Evolutionary conservation across 768 basidiomycete species (phyloP), one percentile per base, ranked within the genome.

Genomic region (Boletales sp.): DNA sequence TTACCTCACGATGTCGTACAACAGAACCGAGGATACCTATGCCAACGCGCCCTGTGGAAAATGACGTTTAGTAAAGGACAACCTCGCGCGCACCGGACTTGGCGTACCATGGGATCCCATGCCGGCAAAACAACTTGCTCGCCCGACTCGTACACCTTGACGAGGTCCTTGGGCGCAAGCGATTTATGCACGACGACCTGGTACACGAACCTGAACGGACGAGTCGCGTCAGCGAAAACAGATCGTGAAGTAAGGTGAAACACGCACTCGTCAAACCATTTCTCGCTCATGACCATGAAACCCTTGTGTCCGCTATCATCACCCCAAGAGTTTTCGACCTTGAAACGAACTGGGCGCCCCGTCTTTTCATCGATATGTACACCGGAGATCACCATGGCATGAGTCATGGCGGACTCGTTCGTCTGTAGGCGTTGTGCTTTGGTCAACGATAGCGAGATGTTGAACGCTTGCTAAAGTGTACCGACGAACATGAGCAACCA

Each of bases 321-420:
- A 14, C 90, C 89, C 95, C 95, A 98, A 4, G 86, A 88, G 73
- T 98, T 98, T 76, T 98, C 95, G 17, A 98, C 90, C 70, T 92
- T 91, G 79, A 92, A 98, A n/a, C 92, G 80, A 17, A 94, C 69
- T 0, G 93, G 86, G 50, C 79, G 81, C 45, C 90, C 91, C 3
- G 67, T 64, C 47, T 66, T 71, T 12, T 72, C 68, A 61, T 94
- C 93, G 43, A 97, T 72, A 63, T 97, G 94, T 15, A 94, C 94
- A 15, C 81, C 94, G 15, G 88, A 85, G 65, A 97, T 94, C 38
- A 95, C 91, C 55, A 68, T 68, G 3, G 92, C 92, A 65, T 97
- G 94, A 1, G 94, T 97, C 94, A 97, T 95, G 30, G 86, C 67
- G 0, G 87, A 90, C 60, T 97, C 94, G 46, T 83, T 82, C 17